These are phyloP conservation scores for Cinchona pubescens DNA, from an alignment of 257 asterid genomes.

Conservation along the genomic window DNA sequence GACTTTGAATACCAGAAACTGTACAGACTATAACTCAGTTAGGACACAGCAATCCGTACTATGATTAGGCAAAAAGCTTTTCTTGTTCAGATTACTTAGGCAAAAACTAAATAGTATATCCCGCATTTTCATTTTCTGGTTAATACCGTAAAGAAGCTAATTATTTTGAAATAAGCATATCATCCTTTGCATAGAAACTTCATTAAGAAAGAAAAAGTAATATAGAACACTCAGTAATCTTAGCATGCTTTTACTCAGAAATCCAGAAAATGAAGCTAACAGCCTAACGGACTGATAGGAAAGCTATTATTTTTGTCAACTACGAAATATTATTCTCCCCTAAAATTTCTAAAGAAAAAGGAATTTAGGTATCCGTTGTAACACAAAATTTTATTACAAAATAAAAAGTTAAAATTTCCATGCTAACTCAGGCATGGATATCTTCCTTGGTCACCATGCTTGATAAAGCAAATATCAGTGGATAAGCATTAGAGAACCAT, in stretches of 20 bases:
- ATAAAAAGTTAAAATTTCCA: background rate
- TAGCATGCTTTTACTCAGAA: background rate
- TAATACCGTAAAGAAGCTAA: background rate
- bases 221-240: background rate
- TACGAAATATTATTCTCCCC: background rate
- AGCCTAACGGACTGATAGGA: background rate
- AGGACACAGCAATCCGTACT: background rate
- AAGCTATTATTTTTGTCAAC: background rate
- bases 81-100: no score
- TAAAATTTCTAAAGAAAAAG: background rate
- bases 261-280: background rate
- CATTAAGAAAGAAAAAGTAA: background rate
- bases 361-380: background rate
- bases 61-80: background rate
- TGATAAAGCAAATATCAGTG: background rate
- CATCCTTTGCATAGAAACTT: background rate
- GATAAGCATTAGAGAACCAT: background rate
- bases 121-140: background rate
- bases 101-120: background rate
- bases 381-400: background rate
- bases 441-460: background rate
- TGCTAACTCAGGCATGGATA: background rate
- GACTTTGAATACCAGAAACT: slow-evolving; percentile 38
- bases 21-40: slow-evolving; percentile 6
- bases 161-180: background rate